These are phyloP conservation scores for Kockiozyma suomiensis DNA, from an alignment of 805 yeast species.

Conservation along the genomic window DNA sequence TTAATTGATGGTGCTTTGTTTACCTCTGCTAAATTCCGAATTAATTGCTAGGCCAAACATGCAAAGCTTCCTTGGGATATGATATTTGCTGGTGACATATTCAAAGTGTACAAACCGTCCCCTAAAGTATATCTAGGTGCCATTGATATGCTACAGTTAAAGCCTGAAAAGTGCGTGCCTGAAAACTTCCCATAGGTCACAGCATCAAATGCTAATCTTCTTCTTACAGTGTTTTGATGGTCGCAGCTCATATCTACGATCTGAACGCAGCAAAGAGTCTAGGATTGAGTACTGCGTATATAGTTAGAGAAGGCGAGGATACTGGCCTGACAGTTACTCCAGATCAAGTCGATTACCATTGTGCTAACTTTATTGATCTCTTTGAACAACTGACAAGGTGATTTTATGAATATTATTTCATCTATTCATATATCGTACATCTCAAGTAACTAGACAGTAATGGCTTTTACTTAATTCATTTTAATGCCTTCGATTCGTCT, in stretches of 20 bases:
- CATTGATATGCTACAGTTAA: conserved; percentile 18
- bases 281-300: conserved; percentile 28
- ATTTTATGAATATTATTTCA: background rate
- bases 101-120: conserved; percentile 31
- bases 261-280: conserved; percentile 24
- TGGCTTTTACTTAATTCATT: background rate
- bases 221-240: conserved; percentile 22
- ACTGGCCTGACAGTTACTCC: conserved; percentile 12
- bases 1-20: background rate
- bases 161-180: conserved; percentile 27
- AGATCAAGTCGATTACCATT: conserved; percentile 21
- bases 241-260: conserved; percentile 32
- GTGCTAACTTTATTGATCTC: conserved; percentile 17
- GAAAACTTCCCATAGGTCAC: too few relatives aligned
- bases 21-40: background rate
- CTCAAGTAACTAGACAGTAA: background rate
- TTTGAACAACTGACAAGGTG: conserved; percentile 10
- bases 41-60: conserved; percentile 25
- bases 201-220: background rate
- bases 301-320: conserved; percentile 27
- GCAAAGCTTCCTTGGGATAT: conserved; percentile 32
- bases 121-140: conserved; percentile 30
- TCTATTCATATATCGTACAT: background rate
- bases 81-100: conserved; percentile 28
- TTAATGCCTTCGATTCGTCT: background rate